Conservation (phyloP, 148 eudicot genomes). For the Vaccinium darrowii region DNA sequence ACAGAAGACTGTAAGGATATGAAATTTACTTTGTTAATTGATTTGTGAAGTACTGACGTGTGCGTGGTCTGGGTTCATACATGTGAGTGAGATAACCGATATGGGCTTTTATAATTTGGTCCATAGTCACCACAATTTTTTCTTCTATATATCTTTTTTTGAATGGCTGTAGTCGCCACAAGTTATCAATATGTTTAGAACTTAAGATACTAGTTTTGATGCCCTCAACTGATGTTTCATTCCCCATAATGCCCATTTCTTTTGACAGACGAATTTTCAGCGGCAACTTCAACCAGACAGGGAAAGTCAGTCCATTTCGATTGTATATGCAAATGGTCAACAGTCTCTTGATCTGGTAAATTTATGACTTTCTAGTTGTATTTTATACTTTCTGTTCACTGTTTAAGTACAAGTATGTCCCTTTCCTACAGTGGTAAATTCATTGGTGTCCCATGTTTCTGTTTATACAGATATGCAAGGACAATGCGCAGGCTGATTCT, state of each 20-base stretch:
- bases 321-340: constrained; percentile 29
- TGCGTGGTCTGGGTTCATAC: neutral
- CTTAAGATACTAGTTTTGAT: neutral
- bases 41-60: neutral
- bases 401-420: neutral
- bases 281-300: constrained; percentile 36
- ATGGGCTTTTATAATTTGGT: neutral
- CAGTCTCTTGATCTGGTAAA: constrained; percentile 44
- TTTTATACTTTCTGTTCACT: neutral
- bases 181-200: too few species aligned
- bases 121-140: neutral
- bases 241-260: constrained; percentile 6
- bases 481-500: constrained; percentile 38
- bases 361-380: neutral
- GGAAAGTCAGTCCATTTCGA: constrained; percentile 39
- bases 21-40: neutral
- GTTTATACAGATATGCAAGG: constrained; percentile 42
- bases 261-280: constrained; percentile 21
- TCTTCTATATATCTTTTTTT: too few species aligned
- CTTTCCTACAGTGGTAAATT: neutral
- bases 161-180: too few species aligned
- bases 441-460: neutral
- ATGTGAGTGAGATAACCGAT: neutral
- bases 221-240: neutral
- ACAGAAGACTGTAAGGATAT: constrained; percentile 34